Base-by-base conservation (phyloP, 2,329 filamentous ascomycete species). In the Pseudofabraea citricarpa region DNA sequence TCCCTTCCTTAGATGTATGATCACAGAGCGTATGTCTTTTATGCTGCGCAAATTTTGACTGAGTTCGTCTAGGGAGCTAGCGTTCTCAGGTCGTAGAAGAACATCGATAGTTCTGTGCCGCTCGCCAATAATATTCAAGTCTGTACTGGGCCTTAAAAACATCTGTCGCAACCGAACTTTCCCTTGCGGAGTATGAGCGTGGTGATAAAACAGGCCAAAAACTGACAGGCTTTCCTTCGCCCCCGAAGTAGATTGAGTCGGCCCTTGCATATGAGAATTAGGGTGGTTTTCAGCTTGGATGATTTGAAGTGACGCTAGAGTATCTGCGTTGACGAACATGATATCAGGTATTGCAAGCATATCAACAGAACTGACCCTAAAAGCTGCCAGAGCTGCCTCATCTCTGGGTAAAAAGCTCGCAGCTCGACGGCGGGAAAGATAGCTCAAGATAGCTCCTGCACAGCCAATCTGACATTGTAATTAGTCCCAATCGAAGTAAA, bases 321-420 rank as follows among this genome's bases (percentile, higher is more conserved):
- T 87, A 57, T 96, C 89, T 2, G 77, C 69, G 53, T 88, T 93
- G 52, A 96, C 72, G 56, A 93, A 88, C 81, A 91, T 88, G 40
- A 68, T 68, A 42, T 72, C 61, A 27, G 65, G 63, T 19, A 95
- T 68, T 23, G 75, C 83, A 62, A 94, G 90, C 79, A 88, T 90
- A 56, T 86, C 76, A 9, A 96, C 64, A 1, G 71, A 73, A 19
- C 65, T 70, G 20, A 95, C 70, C 6, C 70, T 73, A 52, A 86
- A 86, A 32, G 77, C 65, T 8, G 68, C 56, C n/a, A 67, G 61
- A 2, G 72, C 71, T 22, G 72, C 70, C 12, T 70, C 64, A 47
- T 85, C 79, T 21, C 77, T 75, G 2, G 81, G 77, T 3, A 84
- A 66, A 55, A 80, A 83, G 26, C 79, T 74, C 3, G 77, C 73